Evolutionary conservation across 1,284 basidiomycete genomes (phyloP), one percentile per base, ranked within the genome.

Genomic region (Phellinidium pouzarii): DNA sequence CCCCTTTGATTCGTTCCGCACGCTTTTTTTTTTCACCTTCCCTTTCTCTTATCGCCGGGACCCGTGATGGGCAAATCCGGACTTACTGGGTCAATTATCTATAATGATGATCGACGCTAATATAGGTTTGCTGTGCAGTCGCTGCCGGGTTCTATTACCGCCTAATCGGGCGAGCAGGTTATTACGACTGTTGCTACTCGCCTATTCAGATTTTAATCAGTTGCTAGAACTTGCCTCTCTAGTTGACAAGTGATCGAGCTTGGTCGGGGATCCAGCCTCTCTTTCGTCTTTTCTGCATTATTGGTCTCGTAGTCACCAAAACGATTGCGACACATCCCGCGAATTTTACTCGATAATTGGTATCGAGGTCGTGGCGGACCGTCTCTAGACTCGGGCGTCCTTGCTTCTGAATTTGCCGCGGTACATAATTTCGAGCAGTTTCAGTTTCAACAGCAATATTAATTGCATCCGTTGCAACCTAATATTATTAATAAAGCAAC

Each of bases 221-320:
- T 46, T 46, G 44, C 44, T 34, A 26, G 25, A 29, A 46, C 27
- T 46, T 46, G n/a, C n/a, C 22, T 29, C 22, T 36, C 34, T 34
- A 26, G 44, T 46, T 36, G 44, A 46, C 44, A 31, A 46, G 26
- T 46, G 37, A 40, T 40, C 37, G 37, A 3, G 37, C 37, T 46
- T 31, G 23, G 44, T 29, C 44, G 44, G 44, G 34, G 22, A 3
- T 31, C 34, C 9, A 17, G 22, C 44, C 34, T 14, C 14, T 31
- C 17, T 14, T 27, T 29, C 6, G 11, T 3, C 25, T n/a, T 8
- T 22, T 29, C 11, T 34, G 31, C n/a, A 8, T 8, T 34, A 14
- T 34, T 34, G 9, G 9, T 34, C 31, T 34, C 31, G 31, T 34
- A 8, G 31, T 14, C 31, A 34, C 14, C 31, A n/a, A n/a, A n/a